A percentile compares a stretch with the other conserved stretches of the same genome.
phyloP scores from a whole-genome alignment of 495 filamentous ascomycete genomes.

The Rhizodiscina lignyota region DNA sequence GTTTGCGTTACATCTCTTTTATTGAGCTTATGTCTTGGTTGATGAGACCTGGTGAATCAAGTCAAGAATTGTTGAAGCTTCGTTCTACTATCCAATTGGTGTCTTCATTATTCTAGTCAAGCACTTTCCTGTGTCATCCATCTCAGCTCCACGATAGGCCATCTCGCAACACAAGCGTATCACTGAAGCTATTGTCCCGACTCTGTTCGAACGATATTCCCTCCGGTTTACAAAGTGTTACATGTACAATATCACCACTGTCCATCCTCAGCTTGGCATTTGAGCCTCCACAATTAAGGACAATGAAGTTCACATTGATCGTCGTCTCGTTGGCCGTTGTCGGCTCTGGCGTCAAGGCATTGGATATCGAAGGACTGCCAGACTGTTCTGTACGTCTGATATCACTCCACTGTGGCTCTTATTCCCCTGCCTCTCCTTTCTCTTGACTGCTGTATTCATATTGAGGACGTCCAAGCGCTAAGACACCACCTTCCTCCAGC shows the following conservation, averaged over 20 bases:
- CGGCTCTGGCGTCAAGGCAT: slow-evolving; percentile 3
- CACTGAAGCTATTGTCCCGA: too few relatives aligned
- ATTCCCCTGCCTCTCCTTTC: neutral
- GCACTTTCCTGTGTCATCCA: too few relatives aligned
- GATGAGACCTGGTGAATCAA: too few relatives aligned
- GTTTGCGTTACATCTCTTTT: too few relatives aligned
- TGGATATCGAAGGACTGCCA: slow-evolving; percentile 4
- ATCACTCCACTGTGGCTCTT: neutral
- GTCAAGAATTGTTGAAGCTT: too few relatives aligned
- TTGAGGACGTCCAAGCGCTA: slow-evolving; percentile 1
- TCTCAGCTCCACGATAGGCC: neutral
- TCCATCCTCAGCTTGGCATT: too few relatives aligned
- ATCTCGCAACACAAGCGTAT: neutral
- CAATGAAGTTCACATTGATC: slow-evolving; percentile 13
- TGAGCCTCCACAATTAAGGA: slow-evolving; percentile 2
- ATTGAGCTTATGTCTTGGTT: too few relatives aligned
- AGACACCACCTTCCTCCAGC: slow-evolving; percentile 2
- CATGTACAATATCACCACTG: too few relatives aligned
- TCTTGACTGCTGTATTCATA: neutral
- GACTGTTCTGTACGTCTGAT: slow-evolving; percentile 9
- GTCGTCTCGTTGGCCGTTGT: slow-evolving; percentile 5
- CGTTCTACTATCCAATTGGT: too few relatives aligned
- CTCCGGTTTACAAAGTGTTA: neutral
- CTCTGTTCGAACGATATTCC: neutral
- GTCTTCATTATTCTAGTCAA: too few relatives aligned